A percentile compares a stretch with the other conserved stretches of the same genome.
These are phyloP conservation scores for Psilocybe cubensis DNA, from an alignment of 768 basidiomycete species.

Conservation along the genomic window DNA sequence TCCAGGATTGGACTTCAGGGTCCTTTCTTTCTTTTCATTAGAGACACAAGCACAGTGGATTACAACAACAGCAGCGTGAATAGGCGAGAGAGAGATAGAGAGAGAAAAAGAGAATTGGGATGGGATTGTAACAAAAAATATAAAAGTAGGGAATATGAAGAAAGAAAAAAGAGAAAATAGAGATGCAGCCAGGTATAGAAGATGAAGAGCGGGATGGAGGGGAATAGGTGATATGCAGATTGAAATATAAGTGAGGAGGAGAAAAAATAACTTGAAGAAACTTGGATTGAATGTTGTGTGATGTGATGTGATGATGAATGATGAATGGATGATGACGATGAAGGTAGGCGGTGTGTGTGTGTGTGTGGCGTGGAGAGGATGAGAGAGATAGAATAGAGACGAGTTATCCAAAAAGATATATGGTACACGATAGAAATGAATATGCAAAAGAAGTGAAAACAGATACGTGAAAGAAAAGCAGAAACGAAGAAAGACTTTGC, in stretches of 20 bases:
- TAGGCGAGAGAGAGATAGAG: too few relatives aligned
- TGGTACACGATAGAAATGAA: conserved; percentile 12
- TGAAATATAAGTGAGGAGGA: background rate
- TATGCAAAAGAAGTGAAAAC: conserved; percentile 14
- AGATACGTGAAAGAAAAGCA: background rate
- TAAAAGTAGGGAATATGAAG: background rate
- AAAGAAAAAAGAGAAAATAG: background rate
- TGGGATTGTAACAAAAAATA: background rate
- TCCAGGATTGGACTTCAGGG: background rate
- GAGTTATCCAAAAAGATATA: conserved; percentile 16
- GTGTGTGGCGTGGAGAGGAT: background rate
- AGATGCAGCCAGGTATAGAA: background rate
- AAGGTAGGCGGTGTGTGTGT: background rate
- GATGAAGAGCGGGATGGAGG: background rate
- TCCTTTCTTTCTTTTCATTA: background rate
- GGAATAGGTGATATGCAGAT: background rate
- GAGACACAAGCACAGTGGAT: background rate
- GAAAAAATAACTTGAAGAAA: too few relatives aligned
- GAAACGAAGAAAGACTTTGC: background rate
- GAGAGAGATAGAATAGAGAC: background rate
- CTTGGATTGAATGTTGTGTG: background rate
- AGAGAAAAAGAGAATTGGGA: too few relatives aligned
- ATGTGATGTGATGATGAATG: too few relatives aligned
- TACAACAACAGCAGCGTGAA: background rate
- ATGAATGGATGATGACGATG: conserved; percentile 15